Conservation (phyloP, 345 rosid species). For the Lepidium africanum region DNA sequence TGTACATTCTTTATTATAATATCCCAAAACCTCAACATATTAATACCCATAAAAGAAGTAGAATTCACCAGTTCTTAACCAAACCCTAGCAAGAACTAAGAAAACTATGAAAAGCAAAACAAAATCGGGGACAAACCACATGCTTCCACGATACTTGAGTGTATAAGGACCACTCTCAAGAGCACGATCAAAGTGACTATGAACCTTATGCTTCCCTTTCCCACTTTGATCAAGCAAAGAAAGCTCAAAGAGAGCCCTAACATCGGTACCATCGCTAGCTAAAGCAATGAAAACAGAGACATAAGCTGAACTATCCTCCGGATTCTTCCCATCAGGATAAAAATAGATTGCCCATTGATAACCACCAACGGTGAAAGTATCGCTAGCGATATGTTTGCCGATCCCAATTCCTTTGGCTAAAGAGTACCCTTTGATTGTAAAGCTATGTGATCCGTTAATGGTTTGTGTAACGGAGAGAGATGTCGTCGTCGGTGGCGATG, state of each 20-base stretch:
- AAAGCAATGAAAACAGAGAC: conserved; percentile 89
- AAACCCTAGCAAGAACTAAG: conserved; percentile 10
- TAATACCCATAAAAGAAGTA: not conserved
- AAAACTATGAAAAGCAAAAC: not conserved
- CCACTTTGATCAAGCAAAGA: conserved; percentile 81
- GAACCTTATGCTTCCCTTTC: conserved; percentile 79
- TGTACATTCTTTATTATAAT: not conserved
- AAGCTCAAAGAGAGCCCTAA: conserved; percentile 78
- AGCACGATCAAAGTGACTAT: conserved; percentile 84
- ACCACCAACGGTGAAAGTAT: conserved; percentile 71
- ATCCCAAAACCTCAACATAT: not conserved
- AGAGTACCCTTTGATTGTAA: conserved; percentile 81
- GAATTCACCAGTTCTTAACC: not conserved
- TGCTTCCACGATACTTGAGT: conserved; percentile 88
- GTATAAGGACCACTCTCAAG: conserved; percentile 92
- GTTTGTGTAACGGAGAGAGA: conserved; percentile 80
- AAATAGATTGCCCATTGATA: conserved; percentile 92
- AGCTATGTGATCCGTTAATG: conserved; percentile 77
- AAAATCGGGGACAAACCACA: conserved; percentile 49
- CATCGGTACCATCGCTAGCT: conserved; percentile 94
- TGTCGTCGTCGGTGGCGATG: conserved; percentile 54
- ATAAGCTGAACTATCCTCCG: conserved; percentile 70
- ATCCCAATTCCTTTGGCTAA: conserved; percentile 86
- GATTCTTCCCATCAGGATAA: conserved; percentile 87
- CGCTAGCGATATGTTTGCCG: conserved; percentile 92